Percentiles rank a stretch among this genome's conserved stretches.
phyloP scores from a whole-genome alignment of 1,139 yeast genomes.

The Protomyces pachydermus region DNA sequence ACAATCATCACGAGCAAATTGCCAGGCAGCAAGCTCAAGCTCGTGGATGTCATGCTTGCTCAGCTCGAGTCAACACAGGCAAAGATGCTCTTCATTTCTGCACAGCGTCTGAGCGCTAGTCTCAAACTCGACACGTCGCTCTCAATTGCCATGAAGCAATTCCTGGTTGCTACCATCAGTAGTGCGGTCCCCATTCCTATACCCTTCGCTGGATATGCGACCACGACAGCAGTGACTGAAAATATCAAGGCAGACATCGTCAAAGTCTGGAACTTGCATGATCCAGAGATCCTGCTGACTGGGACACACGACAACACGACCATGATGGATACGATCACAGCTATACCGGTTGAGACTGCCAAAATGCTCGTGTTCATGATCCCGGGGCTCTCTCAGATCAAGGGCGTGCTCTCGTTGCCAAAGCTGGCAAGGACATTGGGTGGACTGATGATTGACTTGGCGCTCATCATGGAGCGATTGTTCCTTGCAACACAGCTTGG shows the following conservation, averaged over 20 bases:
- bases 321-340: conserved; percentile 12
- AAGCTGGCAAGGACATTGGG: conserved; percentile 14
- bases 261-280: conserved; percentile 17
- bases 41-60: conserved; percentile 4
- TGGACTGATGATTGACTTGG: conserved; percentile 21
- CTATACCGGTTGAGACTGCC: not conserved
- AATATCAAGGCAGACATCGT: conserved; percentile 18
- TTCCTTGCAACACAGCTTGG: conserved; percentile 19
- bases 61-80: not conserved
- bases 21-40: conserved; percentile 12
- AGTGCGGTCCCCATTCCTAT: conserved; percentile 16
- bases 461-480: conserved; percentile 21
- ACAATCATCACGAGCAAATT: conserved; percentile 4
- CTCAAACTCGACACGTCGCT: conserved; percentile 15
- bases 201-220: conserved; percentile 20
- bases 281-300: conserved; percentile 10
- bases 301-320: not conserved
- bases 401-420: conserved; percentile 16
- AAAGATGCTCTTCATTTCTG: conserved; percentile 16
- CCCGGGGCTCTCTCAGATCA: conserved; percentile 14
- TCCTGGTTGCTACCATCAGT: conserved; percentile 10
- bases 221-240: conserved; percentile 3
- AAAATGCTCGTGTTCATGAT: conserved; percentile 15
- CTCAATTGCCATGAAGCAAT: conserved; percentile 17
- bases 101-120: conserved; percentile 17